Base-by-base conservation (phyloP, 139 green algal species). In the Chlamydomonas sp. region DNA sequence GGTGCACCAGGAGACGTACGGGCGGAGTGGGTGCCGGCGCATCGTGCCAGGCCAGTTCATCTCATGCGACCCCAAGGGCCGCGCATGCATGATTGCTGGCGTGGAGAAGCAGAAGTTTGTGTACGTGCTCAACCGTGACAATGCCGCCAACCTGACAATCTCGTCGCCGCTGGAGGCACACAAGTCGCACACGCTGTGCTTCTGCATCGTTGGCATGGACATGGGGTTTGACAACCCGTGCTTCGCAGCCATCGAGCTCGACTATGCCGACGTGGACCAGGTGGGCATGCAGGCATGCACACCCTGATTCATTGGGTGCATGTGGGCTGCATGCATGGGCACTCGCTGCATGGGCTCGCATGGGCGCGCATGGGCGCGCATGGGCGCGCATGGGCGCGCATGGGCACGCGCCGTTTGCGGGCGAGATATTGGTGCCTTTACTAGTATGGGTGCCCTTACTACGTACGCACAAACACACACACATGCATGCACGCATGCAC, bases 91-190 rank as follows among this genome's bases (percentile, higher is more conserved):
- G 85, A 87, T 99, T 43, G 93, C 72, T 1, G 92, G 92, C 0
- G 57, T 93, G 5, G 95, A 99, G 77, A 98, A 97, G 87, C 85
- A 96, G 80, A 99, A 99, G 83, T 87, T 99, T 39, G 95, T 99
- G 48, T 99, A 99, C 76, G 91, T 99, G 26, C 80, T 99, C 10
- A 99, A 98, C 80, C 72, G 95, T 3, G 95, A 99, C 82, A 85
- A 74, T 20, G 83, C 87, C 22, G 91, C 92, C 29, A 94, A 93
- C 58, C 82, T 99, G 35, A 99, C 95, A 30, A 99, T 99, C 74
- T 96, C 87, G 3, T 96, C 86, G 1, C 95, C 95, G 0, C 86
- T 99, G 29, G 95, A 99, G 76, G 95, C 95, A 1, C 93, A 98
- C 86, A 97, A 98, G 73, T 89, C 79, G 26, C 80, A 92, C 70